Percentiles rank a stretch among this genome's conserved stretches.
phyloP scores from a whole-genome alignment of 345 rosid genomes.

The Pugionium cornutum region DNA sequence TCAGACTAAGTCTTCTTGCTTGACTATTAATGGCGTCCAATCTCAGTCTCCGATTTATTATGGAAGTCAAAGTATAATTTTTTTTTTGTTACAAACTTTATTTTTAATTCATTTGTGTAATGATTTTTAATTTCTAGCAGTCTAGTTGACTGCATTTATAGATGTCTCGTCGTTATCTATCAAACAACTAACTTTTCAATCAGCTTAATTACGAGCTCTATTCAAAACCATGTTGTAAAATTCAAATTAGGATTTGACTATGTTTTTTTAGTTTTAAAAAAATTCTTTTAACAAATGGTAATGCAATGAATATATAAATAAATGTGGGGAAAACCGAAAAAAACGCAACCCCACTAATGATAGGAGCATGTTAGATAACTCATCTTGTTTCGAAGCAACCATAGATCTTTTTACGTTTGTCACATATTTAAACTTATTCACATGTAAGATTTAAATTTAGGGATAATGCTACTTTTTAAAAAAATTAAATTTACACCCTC shows the following conservation, averaged over 20 bases:
- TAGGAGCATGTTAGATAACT: too few relatives aligned
- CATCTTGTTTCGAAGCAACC: too few relatives aligned
- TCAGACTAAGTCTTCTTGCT: constrained; percentile 18
- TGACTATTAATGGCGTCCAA: constrained; percentile 31
- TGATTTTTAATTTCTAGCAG: background rate
- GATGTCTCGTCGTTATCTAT: constrained; percentile 22
- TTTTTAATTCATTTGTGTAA: background rate
- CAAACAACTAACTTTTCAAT: constrained; percentile 24
- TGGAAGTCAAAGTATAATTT: constrained; percentile 19
- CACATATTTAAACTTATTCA: too few relatives aligned
- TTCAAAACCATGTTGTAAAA: constrained; percentile 19
- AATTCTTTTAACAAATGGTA: background rate
- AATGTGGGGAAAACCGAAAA: too few relatives aligned
- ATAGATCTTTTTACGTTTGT: too few relatives aligned
- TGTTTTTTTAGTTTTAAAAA: too few relatives aligned
- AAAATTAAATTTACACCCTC: too few relatives aligned
- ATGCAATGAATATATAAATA: too few relatives aligned
- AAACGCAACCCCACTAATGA: too few relatives aligned
- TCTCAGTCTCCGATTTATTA: constrained; percentile 14
- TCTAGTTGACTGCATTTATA: constrained; percentile 41
- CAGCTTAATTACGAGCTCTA: constrained; percentile 2
- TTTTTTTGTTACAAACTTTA: too few relatives aligned
- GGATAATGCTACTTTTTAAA: too few relatives aligned
- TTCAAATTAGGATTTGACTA: constrained; percentile 6
- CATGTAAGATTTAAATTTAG: too few relatives aligned